Evolutionary conservation across 805 yeast species (phyloP), one percentile per base, ranked within the genome.

Genomic region (Candida ficus): DNA sequence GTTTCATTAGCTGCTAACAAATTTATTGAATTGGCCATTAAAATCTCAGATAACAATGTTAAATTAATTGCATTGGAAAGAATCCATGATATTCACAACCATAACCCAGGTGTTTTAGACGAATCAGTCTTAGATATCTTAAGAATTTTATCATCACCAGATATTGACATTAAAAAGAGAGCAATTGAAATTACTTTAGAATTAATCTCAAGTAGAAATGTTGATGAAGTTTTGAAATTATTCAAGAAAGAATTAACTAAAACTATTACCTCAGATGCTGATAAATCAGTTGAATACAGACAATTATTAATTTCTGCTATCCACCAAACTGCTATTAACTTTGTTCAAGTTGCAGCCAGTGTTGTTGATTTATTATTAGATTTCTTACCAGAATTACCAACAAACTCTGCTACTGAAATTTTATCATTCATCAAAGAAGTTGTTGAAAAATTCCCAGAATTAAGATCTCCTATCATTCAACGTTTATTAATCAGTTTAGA

Each of bases 1-100:
- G 73, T 91, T 41, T 68, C 79, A 40, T 75, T 80, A 46, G 93
- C 96, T 13, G 98, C 95, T 29, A 64, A 79, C 41, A 88, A 88
- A 61, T 83, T 88, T 56, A 80, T 91, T 46, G 95, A 87, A 43
- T 72, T 93, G 52, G 95, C 96, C 26, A 80, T 82, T 52, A 86
- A 83, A 58, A 98, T 89, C 60, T 74, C 95, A n/a, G 98, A 93
- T 63, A 90, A 86, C 67, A 93, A 90, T 57, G 90, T 91, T 53
- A 95, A 95, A 64, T 75, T 93, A 49, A 90, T 91, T 56, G 93
- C 95, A 17, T 72, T 93, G 57, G 93, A 88, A 58, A 78, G 95
- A 62, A 80, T 93, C 45, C 76, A 76, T 52, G 88, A 83, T 39
- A 76, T 93, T 39, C 83, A 86, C 56, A 67, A 68, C 46, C 74